phyloP scores from a whole-genome alignment of 345 rosid genomes.

The Luvunga scandens region DNA sequence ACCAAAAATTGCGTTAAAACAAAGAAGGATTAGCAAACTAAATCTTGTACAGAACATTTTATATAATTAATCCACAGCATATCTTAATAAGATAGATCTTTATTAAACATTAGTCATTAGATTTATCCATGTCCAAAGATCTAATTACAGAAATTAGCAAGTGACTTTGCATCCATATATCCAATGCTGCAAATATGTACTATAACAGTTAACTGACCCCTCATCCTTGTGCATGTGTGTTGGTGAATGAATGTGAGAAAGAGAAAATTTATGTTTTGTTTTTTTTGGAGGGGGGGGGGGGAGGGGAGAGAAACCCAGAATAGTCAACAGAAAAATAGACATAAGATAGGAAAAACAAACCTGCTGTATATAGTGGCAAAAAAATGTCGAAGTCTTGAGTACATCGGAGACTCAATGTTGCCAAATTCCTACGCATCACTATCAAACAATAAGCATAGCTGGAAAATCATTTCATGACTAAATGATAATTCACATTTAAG shows the following conservation, averaged over 20 bases:
- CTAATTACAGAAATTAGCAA: neutral
- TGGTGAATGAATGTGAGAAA: neutral
- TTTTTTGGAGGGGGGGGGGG: too few relatives aligned
- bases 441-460: neutral
- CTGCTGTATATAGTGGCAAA: slow-evolving; percentile 71
- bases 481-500: neutral
- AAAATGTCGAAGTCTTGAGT: slow-evolving; percentile 70
- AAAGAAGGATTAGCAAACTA: neutral
- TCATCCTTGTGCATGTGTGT: neutral
- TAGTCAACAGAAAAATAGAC: neutral
- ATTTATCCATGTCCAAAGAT: neutral
- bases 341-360: slow-evolving; percentile 27
- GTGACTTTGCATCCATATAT: neutral
- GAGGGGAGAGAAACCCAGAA: slow-evolving; percentile 2
- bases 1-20: neutral
- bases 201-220: neutral
- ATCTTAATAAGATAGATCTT: neutral
- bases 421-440: neutral
- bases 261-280: too few relatives aligned
- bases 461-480: slow-evolving; percentile 1
- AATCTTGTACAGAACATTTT: neutral
- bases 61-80: neutral
- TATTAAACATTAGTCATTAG: neutral
- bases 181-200: neutral
- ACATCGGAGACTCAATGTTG: slow-evolving; percentile 67